Evolutionary conservation across 495 filamentous ascomycete species (phyloP), one percentile per base, ranked within the genome.

Genomic region (Baudoinia panamericana): DNA sequence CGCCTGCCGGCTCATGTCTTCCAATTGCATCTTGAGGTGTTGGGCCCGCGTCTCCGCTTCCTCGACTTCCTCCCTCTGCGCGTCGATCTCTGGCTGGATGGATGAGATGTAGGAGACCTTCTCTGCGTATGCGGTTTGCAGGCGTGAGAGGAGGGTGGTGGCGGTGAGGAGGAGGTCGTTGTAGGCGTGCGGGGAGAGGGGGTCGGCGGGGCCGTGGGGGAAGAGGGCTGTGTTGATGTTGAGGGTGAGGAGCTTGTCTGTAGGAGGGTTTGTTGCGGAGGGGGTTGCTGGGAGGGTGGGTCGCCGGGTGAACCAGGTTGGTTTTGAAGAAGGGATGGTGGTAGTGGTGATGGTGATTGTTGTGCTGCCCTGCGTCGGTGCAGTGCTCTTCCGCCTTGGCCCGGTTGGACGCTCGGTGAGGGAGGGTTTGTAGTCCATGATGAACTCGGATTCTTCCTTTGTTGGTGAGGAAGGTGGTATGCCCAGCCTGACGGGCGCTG

Each of bases 91-190:
- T 5, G 70, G 71, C 32, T 67, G 48, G 6, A 73, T 54, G 32
- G 81, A 73, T 38, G 67, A 67, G 32, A 85, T 59, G 23, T 73
- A 64, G 18, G 70, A 57, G 1, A 69, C 71, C 8, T 76, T 70
- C 47, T 71, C 59, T 38, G 73, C 72, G 63, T 86, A 87, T 15
- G 82, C 83, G 24, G 64, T 62, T 53, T 87, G 84, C 57, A 85
- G 67, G 37, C 64, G 68, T 32, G 61, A 57, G 13, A 86, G 59
- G 9, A 84, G 60, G n/a, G 63, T 66, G 35, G 76, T 66, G 28
- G 84, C 82, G 52, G 77, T 82, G 32, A 64, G 59, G 25, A 80
- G 72, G 8, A 87, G 65, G 50, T 76, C 74, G 53, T 81, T 75
- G 64, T 80, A 78, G 4, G 79, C 74, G 7, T 76, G 70, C 1